Conservation (phyloP, 2,329 filamentous ascomycete species). For the Phialophora tarda region DNA sequence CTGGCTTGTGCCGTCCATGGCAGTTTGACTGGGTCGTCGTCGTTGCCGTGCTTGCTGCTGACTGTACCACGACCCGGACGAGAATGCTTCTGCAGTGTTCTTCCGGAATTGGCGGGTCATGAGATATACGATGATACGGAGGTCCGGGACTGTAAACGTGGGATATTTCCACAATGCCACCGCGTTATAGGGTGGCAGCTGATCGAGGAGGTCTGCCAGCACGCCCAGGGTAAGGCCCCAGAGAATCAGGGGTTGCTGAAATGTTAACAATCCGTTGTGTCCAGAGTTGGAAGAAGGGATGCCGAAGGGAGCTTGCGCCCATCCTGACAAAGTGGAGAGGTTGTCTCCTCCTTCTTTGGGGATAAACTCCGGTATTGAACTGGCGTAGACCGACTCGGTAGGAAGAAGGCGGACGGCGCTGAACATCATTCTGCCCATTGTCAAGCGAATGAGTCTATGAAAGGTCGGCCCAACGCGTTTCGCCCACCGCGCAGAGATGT, state of each 20-base stretch:
- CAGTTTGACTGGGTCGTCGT: constrained; percentile 44
- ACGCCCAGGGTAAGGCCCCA: constrained; percentile 74
- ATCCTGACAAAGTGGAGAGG: constrained; percentile 38
- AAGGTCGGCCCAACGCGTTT: constrained; percentile 61
- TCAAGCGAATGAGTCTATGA: constrained; percentile 60
- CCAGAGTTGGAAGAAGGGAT: constrained; percentile 29
- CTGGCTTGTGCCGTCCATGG: constrained; percentile 43
- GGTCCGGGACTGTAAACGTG: constrained; percentile 68
- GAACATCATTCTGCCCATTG: constrained; percentile 71
- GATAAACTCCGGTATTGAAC: constrained; percentile 58
- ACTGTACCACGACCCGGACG: constrained; percentile 44
- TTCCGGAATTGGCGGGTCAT: constrained; percentile 64
- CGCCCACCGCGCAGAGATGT: constrained; percentile 67
- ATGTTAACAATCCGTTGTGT: constrained; percentile 37
- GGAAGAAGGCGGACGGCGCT: constrained; percentile 68
- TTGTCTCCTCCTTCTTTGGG: constrained; percentile 41
- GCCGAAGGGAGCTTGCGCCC: constrained; percentile 36
- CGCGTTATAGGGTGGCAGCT: constrained; percentile 67
- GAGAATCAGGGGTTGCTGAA: constrained; percentile 60
- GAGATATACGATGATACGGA: constrained; percentile 64
- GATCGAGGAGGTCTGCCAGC: constrained; percentile 69
- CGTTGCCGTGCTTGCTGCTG: background rate
- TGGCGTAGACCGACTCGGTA: constrained; percentile 65
- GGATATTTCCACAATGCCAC: constrained; percentile 70
- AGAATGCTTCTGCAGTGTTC: constrained; percentile 52